phyloP scores from a whole-genome alignment of 768 basidiomycete species.

The Hortiboletus flavorubellus region DNA sequence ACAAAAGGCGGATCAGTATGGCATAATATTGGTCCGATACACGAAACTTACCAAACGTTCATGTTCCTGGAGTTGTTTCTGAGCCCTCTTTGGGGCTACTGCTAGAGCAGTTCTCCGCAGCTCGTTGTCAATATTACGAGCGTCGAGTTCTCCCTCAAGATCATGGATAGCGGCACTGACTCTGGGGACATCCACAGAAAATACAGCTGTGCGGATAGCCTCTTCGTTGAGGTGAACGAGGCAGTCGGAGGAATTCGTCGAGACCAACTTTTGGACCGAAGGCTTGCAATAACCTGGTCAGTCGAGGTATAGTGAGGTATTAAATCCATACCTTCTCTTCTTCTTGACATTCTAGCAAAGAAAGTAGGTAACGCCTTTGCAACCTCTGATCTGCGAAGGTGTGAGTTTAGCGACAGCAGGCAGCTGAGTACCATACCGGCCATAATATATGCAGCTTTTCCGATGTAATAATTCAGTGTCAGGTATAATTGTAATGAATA shows the following conservation, averaged over 20 bases:
- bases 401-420: conserved; percentile 8
- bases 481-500: neutral
- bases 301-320: conserved; percentile 37
- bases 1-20: conserved; percentile 2
- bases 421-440: conserved; percentile 44
- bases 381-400: conserved; percentile 48
- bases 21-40: neutral
- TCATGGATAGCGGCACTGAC: conserved; percentile 47
- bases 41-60: conserved; percentile 43
- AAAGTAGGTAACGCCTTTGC: conserved; percentile 54
- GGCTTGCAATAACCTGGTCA: conserved; percentile 39
- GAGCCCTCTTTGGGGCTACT: conserved; percentile 41
- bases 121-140: conserved; percentile 37
- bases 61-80: conserved; percentile 46
- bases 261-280: conserved; percentile 23
- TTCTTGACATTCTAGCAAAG: conserved; percentile 72
- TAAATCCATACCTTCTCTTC: conserved; percentile 68
- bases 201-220: conserved; percentile 59
- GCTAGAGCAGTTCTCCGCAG: conserved; percentile 43
- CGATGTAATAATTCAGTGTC: conserved; percentile 8
- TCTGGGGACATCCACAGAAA: conserved; percentile 45
- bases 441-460: conserved; percentile 63
- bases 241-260: conserved; percentile 58
- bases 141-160: conserved; percentile 50
- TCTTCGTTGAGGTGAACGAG: conserved; percentile 61